phyloP scores from a whole-genome alignment of 257 asterid genomes.

The Gentiana straminea region DNA sequence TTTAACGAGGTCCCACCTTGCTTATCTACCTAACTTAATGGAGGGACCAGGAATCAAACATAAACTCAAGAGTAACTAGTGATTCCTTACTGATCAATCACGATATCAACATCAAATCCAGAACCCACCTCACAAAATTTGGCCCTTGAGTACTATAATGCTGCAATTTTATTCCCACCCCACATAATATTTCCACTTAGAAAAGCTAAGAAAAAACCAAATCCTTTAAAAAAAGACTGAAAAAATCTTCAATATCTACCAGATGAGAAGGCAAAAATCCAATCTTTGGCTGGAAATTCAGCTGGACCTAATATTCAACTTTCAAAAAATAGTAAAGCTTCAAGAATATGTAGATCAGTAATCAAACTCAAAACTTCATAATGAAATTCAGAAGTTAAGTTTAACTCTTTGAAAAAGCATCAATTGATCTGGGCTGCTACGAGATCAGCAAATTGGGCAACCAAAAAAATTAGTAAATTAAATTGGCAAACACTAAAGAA shows the following conservation, averaged over 20 bases:
- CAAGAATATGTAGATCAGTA: background rate
- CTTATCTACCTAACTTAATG: slow-evolving; percentile 63
- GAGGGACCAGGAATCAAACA: slow-evolving; percentile 47
- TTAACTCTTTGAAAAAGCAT: background rate
- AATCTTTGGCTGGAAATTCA: background rate
- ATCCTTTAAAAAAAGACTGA: background rate
- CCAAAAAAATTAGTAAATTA: background rate
- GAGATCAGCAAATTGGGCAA: background rate
- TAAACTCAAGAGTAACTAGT: slow-evolving; percentile 24
- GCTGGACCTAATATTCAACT: slow-evolving; percentile 2
- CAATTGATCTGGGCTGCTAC: slow-evolving; percentile 9
- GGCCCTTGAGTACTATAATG: slow-evolving; percentile 15
- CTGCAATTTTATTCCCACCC: slow-evolving; percentile 3
- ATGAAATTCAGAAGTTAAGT: slow-evolving; percentile 9
- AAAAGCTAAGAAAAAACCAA: slow-evolving; percentile 8
- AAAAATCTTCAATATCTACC: background rate
- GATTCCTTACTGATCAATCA: slow-evolving; percentile 44
- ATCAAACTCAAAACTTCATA: background rate
- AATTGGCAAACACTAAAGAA: background rate
- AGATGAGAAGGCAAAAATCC: slow-evolving; percentile 3
- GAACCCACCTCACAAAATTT: slow-evolving; percentile 24
- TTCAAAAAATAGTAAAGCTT: background rate
- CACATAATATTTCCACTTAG: too few species aligned
- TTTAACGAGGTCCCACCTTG: slow-evolving; percentile 56
- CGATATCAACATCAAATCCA: slow-evolving; percentile 23